Evolutionary conservation across 352 stramenopile species (phyloP), one percentile per base, ranked within the genome.

Genomic region (Plasmopara viticola): DNA sequence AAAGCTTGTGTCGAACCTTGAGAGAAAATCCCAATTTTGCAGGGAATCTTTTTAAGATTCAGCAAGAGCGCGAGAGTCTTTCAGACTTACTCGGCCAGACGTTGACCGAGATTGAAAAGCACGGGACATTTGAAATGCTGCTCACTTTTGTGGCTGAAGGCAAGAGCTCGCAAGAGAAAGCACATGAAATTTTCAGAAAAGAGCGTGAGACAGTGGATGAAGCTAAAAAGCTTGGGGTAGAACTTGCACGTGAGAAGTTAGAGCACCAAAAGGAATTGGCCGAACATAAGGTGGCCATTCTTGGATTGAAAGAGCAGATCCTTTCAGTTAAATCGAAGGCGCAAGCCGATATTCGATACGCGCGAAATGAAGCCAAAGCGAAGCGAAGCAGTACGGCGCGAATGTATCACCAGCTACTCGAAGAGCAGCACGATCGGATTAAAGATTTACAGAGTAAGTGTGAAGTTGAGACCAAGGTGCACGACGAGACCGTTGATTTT

Each of bases 1-100:
- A 96, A 56, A 95, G 86, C 42, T 61, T 97, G 29, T 96, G 86
- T 53, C 74, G 85, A 14, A 97, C 95, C 52, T 72, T 97, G 10
- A 97, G 96, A 58, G 78, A 97, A 64, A 97, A 96, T 62, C 87
- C 89, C 6, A 97, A 97, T 51, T 94, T 97, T 45, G 86, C 76
- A 1, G 87, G 84, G 1, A 97, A 97, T 54, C 68, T 97, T 28
- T 60, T 94, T 37, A 97, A 97, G 65, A 96, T 97, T 55, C 86
- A 96, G 62, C 74, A 95, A 37, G 90, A 97, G 54, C 72, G 88
- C 13, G 81, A 88, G 28, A 74, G 68, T 14, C 58, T 97, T 10
- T 68, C 94, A 20, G 78, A 93, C 56, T 61, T 95, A 28, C 47
- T 96, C 1, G 61, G 62, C 5, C 66, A 79, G 17, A 93, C 77